Percentiles rank a stretch among this genome's conserved stretches.
phyloP scores from a whole-genome alignment of 169 alveolate genomes.

The Theileria parva region DNA sequence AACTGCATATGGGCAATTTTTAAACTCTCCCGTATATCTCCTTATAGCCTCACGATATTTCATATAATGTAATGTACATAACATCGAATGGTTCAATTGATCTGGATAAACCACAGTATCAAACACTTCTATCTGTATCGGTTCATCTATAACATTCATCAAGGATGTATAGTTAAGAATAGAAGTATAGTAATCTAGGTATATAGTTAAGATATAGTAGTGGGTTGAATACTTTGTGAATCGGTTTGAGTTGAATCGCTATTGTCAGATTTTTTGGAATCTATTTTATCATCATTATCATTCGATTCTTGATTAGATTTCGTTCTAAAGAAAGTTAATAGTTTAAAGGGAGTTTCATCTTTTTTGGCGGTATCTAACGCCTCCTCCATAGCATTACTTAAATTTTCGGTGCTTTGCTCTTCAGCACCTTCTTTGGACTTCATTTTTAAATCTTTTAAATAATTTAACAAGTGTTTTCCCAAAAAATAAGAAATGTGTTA shows the following conservation, averaged over 20 bases:
- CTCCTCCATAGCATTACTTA: not conserved
- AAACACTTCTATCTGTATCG: not conserved
- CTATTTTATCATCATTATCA: not conserved
- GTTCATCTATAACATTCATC: conserved; percentile 11
- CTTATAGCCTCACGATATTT: conserved; percentile 73
- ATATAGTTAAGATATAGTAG: not conserved
- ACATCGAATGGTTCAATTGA: conserved; percentile 16
- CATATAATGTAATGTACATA: conserved; percentile 71
- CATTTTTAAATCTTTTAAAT: conserved; percentile 3
- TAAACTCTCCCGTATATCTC: conserved; percentile 62
- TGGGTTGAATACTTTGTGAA: not conserved
- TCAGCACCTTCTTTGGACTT: not conserved
- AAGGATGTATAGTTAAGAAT: not conserved
- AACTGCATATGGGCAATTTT: conserved; percentile 41
- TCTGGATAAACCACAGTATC: conserved; percentile 1
- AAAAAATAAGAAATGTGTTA: not conserved
- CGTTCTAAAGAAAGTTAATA: not conserved
- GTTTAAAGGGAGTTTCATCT: not conserved
- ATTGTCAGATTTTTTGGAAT: conserved; percentile 1
- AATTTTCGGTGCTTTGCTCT: not conserved
- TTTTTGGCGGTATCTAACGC: not conserved
- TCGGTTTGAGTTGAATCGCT: not conserved
- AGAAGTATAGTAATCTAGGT: not conserved
- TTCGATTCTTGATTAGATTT: not conserved
- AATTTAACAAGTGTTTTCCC: not conserved